A percentile compares a stretch with the other conserved stretches of the same genome.
Evolutionary conservation across 2,329 filamentous ascomycete species (phyloP).

Genomic region (Gliomastix tumulicola): DNA sequence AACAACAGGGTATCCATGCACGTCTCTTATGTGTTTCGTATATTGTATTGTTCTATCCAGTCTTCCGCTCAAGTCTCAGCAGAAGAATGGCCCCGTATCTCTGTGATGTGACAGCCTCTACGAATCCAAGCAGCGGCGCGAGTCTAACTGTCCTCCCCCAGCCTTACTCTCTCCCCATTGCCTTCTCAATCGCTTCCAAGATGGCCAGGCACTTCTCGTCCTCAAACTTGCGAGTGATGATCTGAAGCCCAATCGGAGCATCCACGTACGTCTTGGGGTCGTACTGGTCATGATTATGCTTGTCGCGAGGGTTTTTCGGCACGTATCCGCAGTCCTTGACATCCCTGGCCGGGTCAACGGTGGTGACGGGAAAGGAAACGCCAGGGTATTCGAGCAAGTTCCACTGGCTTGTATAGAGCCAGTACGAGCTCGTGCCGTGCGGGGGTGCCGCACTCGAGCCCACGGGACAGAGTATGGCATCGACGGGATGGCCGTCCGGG

Average conservation of each 20-base stretch:
- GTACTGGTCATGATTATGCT: neutral
- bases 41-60: no score
- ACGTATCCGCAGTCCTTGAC: neutral
- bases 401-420: slow-evolving; percentile 1
- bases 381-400: slow-evolving; percentile 2
- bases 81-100: no score
- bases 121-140: no score
- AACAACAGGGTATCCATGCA: no score
- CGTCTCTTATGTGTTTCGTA: no score
- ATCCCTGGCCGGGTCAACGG: neutral
- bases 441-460: neutral
- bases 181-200: neutral
- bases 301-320: neutral
- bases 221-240: neutral
- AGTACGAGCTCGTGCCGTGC: neutral
- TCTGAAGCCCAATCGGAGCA: neutral
- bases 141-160: no score
- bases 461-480: slow-evolving; percentile 2
- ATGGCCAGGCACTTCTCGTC: neutral
- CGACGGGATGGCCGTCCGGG: neutral
- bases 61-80: no score
- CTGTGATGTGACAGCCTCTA: no score
- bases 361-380: neutral
- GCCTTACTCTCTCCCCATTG: no score
- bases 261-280: neutral